Evolutionary conservation across 2,329 filamentous ascomycete species (phyloP), one percentile per base, ranked within the genome.

Genomic region (Incumbomyces lentus): DNA sequence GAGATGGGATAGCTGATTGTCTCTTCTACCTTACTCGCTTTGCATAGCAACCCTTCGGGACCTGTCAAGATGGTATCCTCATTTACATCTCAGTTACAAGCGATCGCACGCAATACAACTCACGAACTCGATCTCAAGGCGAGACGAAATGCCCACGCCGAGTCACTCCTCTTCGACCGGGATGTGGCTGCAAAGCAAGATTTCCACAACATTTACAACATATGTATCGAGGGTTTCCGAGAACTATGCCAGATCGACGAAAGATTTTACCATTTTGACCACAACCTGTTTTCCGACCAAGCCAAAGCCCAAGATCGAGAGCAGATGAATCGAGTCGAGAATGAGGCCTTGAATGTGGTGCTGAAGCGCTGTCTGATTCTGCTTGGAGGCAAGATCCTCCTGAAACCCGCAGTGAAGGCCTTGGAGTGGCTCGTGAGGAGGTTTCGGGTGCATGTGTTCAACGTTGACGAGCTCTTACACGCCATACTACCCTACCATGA

Each of bases 401-500:
- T 99, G 29, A 88, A 83, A 68, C 90, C 92, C 34, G 87, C 86
- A 1, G 78, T 95, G 45, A 94, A 93, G 67, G 81, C 89, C 13
- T 74, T 96, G 32, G 93, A 99, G 69, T 99, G 92, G 92, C 75
- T 98, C 39, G 77, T 98, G 46, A 75, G 92, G 59, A 76, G 90
- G 59, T 98, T 96, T 60, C 80, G 89, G 56, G 80, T 94, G 43
- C 92, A 98, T 62, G 86, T 96, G 64, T 82, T 88, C 66, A 96
- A 95, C 64, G 90, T 86, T 3, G 71, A 78, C 2, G 76, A 75
- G 30, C 69, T 95, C 12, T 71, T 96, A 36, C 76, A 89, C 55
- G 86, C 89, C 2, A 96, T 96, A 63, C 73, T 98, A 4, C 92
- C 92, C 1, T 96, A 95, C 65, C 89, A 98, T 63, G 81, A 82